Conservation (phyloP, 176 grass and related monocot genomes). For the Canna indica region DNA sequence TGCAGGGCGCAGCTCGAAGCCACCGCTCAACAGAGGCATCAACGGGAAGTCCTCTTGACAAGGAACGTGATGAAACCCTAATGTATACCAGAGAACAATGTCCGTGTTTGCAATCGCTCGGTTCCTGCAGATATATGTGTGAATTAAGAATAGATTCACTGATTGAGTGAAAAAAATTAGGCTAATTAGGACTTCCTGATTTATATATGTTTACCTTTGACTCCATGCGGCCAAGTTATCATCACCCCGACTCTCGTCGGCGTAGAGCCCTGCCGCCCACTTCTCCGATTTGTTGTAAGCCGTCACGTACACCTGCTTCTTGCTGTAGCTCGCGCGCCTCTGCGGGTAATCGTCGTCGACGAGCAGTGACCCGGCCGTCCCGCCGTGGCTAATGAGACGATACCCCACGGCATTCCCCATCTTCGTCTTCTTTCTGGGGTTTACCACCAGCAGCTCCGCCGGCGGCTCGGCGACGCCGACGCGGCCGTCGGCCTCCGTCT, state of each 20-base stretch:
- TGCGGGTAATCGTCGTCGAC: constrained; percentile 63
- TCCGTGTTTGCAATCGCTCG: constrained; percentile 37
- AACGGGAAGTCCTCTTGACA: constrained; percentile 87
- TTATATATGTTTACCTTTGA: constrained; percentile 25
- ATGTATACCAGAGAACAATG: constrained; percentile 82
- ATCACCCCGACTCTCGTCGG: constrained; percentile 60
- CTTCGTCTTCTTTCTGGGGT: constrained; percentile 47
- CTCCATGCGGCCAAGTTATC: constrained; percentile 53
- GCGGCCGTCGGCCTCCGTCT: constrained; percentile 43
- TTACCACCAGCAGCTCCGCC: constrained; percentile 52
- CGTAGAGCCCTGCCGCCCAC: constrained; percentile 66
- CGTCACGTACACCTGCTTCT: constrained; percentile 71
- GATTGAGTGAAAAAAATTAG: no score
- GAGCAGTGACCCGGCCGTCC: constrained; percentile 47
- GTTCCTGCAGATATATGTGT: constrained; percentile 13
- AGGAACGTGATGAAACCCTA: constrained; percentile 64
- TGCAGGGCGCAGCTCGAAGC: constrained; percentile 61
- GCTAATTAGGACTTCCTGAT: no score
- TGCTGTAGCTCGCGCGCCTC: constrained; percentile 47
- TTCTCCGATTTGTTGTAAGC: constrained; percentile 56
- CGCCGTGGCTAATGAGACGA: constrained; percentile 29
- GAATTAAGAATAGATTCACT: neutral
- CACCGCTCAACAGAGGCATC: constrained; percentile 55
- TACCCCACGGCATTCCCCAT: constrained; percentile 63
- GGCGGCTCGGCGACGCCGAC: constrained; percentile 16